Evolutionary conservation across 352 stramenopile genomes (phyloP).

Genomic region (Pythium sp.): DNA sequence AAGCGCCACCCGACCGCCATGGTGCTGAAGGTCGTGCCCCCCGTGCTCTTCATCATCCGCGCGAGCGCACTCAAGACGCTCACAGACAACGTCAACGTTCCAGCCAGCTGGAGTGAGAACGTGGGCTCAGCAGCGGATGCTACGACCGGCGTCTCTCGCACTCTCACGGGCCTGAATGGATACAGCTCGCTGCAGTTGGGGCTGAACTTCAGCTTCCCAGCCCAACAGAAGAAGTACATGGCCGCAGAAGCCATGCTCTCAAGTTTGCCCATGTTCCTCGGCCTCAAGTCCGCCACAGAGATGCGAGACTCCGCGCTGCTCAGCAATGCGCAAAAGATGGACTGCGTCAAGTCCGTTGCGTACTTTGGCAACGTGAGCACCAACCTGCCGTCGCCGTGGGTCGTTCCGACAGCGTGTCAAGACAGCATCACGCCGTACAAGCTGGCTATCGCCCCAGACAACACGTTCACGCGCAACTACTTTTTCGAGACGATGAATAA

Average conservation of each 20-base stretch:
- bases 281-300: too few relatives aligned
- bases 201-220: too few relatives aligned
- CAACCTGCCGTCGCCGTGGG: slow-evolving; percentile 30
- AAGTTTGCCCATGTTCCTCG: too few relatives aligned
- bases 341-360: slow-evolving; percentile 7
- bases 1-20: slow-evolving; percentile 55
- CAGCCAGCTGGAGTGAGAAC: slow-evolving; percentile 51
- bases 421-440: slow-evolving; percentile 40
- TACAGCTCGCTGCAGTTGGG: not conserved
- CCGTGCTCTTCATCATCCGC: slow-evolving; percentile 66
- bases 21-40: slow-evolving; percentile 51
- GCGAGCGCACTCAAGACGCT: slow-evolving; percentile 51
- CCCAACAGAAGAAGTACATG: too few relatives aligned
- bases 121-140: not conserved
- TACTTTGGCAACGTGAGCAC: slow-evolving; percentile 34
- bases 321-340: too few relatives aligned
- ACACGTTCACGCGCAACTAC: slow-evolving; percentile 56
- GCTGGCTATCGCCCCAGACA: slow-evolving; percentile 54
- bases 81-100: slow-evolving; percentile 51
- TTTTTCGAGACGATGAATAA: slow-evolving; percentile 48
- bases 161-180: not conserved
- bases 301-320: too few relatives aligned
- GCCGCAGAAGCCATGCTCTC: too few relatives aligned
- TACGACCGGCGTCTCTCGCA: too few relatives aligned
- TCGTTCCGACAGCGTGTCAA: slow-evolving; percentile 32